phyloP scores from a whole-genome alignment of 768 basidiomycete species.

The Goffeauzyma gilvescens region DNA sequence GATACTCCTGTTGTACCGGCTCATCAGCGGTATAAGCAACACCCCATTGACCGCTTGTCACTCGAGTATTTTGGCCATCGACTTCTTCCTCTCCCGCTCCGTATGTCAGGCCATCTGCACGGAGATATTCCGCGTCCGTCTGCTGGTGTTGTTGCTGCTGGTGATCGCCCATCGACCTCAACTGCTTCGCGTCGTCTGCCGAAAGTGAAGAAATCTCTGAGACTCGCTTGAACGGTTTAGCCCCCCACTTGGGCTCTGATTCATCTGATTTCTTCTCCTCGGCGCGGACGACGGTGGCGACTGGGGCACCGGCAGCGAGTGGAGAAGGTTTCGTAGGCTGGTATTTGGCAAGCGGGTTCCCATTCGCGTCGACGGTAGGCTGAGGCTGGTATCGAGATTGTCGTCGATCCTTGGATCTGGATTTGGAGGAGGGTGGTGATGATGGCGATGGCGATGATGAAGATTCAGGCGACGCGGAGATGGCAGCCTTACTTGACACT shows the following conservation, averaged over 20 bases:
- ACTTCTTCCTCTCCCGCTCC: too few species aligned
- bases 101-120: too few species aligned
- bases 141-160: background rate
- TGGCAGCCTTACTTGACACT: background rate
- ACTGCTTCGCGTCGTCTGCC: background rate
- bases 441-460: background rate
- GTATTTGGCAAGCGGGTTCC: too few species aligned
- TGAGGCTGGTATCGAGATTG: background rate
- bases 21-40: too few species aligned
- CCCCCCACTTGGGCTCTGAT: background rate
- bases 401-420: background rate
- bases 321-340: background rate
- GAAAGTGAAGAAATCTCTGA: background rate
- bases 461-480: background rate
- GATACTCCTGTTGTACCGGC: too few species aligned
- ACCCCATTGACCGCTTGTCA: too few species aligned
- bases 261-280: background rate
- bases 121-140: background rate
- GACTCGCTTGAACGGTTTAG: too few species aligned
- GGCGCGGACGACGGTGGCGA: background rate
- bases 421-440: background rate
- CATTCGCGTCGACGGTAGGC: background rate
- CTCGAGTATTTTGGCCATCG: too few species aligned
- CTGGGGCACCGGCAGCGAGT: background rate
- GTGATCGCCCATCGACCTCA: background rate